Percentiles rank a stretch among this genome's conserved stretches.
Evolutionary conservation across 78 protist species (phyloP).

Genomic region (Tieghemostelium lacteum): DNA sequence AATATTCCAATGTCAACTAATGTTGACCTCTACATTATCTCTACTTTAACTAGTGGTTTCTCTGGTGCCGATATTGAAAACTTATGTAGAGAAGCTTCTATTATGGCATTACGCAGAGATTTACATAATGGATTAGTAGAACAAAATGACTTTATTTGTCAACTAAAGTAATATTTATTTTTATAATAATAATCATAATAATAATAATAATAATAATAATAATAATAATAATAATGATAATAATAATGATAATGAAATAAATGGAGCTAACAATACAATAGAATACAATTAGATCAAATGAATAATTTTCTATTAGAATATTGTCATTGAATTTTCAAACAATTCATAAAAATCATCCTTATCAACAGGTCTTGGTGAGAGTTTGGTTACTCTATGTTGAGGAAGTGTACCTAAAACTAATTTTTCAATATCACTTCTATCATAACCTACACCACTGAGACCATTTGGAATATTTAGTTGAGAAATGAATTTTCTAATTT

Average conservation of each 20-base stretch:
- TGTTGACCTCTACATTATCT: conserved; percentile 50
- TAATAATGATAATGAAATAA: too few species aligned
- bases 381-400: conserved; percentile 76
- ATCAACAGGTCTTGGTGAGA: conserved; percentile 56
- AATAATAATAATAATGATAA: too few species aligned
- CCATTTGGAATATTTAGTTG: conserved; percentile 56
- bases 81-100: conserved; percentile 87
- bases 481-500: conserved; percentile 22
- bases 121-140: conserved; percentile 7
- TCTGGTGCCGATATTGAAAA: conserved; percentile 90
- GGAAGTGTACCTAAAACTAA: conserved; percentile 73
- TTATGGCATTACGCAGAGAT: conserved; percentile 59
- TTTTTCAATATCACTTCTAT: conserved; percentile 23
- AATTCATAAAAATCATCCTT: conserved; percentile 17
- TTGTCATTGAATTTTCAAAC: conserved; percentile 46
- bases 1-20: conserved; percentile 25
- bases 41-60: conserved; percentile 28
- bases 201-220: too few species aligned
- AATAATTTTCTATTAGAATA: conserved; percentile 13
- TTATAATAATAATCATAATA: too few species aligned
- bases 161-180: conserved; percentile 8
- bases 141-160: conserved; percentile 15
- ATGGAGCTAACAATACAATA: too few species aligned
- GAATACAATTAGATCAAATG: too few species aligned
- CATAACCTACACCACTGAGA: conserved; percentile 39